Evolutionary conservation across 163 green algal genomes (phyloP).

Genomic region (Coccomyxa subellipsoidea): DNA sequence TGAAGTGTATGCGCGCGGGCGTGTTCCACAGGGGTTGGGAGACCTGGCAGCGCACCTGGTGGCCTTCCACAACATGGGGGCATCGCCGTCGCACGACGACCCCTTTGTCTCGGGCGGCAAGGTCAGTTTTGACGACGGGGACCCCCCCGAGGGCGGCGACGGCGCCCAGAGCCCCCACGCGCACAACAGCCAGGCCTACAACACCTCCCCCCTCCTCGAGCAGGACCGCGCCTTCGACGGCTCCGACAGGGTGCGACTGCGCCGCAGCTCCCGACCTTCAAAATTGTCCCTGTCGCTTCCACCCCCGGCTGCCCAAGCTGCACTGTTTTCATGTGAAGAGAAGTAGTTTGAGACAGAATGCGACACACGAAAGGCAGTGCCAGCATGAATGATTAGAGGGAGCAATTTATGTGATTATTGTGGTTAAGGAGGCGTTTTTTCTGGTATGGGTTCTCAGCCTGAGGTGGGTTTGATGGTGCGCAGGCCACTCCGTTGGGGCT

Average conservation of each 20-base stretch:
- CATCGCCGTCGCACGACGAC: constrained; percentile 4
- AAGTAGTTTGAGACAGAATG: background rate
- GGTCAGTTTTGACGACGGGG: background rate
- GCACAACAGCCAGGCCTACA: background rate
- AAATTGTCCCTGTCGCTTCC: background rate
- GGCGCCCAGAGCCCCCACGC: background rate
- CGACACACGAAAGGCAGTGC: no score
- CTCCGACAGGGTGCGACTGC: background rate
- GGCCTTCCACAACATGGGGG: constrained; percentile 6
- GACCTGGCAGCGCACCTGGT: constrained; percentile 8
- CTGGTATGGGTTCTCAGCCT: no score
- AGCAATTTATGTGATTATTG: no score
- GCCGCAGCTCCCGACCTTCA: background rate
- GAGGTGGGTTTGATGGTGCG: background rate
- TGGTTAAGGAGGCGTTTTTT: no score
- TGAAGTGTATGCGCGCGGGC: no score
- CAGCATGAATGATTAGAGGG: no score
- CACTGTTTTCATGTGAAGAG: background rate
- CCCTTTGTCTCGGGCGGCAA: background rate
- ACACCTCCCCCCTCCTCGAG: background rate
- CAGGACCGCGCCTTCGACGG: background rate
- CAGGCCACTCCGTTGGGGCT: background rate
- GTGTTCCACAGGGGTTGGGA: background rate
- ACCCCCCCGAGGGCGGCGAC: background rate
- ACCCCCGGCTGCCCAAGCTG: background rate